phyloP scores from a whole-genome alignment of 129 eudicot genomes.

The Arctium lappa region DNA sequence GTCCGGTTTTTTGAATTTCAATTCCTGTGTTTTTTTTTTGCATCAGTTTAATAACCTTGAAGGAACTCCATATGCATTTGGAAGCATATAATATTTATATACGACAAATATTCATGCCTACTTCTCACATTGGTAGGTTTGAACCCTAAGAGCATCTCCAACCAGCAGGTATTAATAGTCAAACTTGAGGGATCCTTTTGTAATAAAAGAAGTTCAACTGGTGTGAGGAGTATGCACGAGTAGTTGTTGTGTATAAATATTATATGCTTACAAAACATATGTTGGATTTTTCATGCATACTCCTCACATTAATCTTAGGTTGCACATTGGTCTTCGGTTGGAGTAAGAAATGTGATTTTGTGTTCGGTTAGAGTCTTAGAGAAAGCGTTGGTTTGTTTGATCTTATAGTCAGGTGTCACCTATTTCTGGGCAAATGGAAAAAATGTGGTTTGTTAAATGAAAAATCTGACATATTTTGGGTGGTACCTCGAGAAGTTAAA shows the following conservation, averaged over 20 bases:
- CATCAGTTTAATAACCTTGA: neutral
- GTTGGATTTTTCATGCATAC: neutral
- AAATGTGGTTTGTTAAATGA: no score
- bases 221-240: neutral
- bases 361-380: no score
- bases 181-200: neutral
- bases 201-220: neutral
- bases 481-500: neutral
- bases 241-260: neutral
- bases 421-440: no score
- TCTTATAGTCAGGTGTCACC: neutral
- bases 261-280: neutral
- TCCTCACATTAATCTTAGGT: neutral
- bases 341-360: neutral
- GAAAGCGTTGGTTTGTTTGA: neutral
- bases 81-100: neutral
- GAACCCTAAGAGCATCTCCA: neutral
- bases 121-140: neutral
- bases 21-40: neutral
- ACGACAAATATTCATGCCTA: neutral
- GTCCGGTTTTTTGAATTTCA: neutral
- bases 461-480: neutral
- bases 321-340: neutral
- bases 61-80: neutral
- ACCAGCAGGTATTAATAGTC: neutral